Evolutionary conservation across 495 filamentous ascomycete genomes (phyloP).

Genomic region (Glarea lozoyensis): DNA sequence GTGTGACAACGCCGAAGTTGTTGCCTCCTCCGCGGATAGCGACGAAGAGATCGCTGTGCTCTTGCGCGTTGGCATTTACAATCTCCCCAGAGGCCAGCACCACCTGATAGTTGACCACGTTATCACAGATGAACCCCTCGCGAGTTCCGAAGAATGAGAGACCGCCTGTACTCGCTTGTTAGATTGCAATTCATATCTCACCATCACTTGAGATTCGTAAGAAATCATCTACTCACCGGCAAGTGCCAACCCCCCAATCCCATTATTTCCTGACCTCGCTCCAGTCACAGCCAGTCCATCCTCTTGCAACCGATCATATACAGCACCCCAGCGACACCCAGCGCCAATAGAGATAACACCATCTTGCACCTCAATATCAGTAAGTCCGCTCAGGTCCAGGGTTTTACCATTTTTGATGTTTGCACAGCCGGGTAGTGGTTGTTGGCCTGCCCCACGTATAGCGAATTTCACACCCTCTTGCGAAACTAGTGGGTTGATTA

Average conservation of each 20-base stretch:
- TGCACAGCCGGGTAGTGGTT: conserved; percentile 12
- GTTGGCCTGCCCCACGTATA: conserved; percentile 24
- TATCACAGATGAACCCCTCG: conserved; percentile 37
- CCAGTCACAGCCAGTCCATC: conserved; percentile 36
- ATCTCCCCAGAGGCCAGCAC: conserved; percentile 41
- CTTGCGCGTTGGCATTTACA: conserved; percentile 33
- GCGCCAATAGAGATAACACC: conserved; percentile 21
- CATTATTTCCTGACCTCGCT: conserved; percentile 43
- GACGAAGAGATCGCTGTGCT: conserved; percentile 38
- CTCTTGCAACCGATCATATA: conserved; percentile 33
- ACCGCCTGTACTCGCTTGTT: conserved; percentile 15
- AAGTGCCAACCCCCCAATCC: conserved; percentile 38
- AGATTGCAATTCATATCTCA: no score
- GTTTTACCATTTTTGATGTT: conserved; percentile 25
- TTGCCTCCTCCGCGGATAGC: conserved; percentile 46
- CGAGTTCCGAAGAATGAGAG: conserved; percentile 32
- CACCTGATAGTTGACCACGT: conserved; percentile 31
- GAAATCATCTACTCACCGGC: conserved; percentile 24
- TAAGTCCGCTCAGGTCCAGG: conserved; percentile 22
- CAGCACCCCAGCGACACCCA: conserved; percentile 35
- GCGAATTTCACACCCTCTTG: conserved; percentile 21
- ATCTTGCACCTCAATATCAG: conserved; percentile 17
- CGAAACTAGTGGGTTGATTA: conserved; percentile 2
- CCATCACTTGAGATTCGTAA: not conserved
- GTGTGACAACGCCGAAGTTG: conserved; percentile 49